phyloP scores from a whole-genome alignment of 805 yeast species.

The Ogataea sp. region DNA sequence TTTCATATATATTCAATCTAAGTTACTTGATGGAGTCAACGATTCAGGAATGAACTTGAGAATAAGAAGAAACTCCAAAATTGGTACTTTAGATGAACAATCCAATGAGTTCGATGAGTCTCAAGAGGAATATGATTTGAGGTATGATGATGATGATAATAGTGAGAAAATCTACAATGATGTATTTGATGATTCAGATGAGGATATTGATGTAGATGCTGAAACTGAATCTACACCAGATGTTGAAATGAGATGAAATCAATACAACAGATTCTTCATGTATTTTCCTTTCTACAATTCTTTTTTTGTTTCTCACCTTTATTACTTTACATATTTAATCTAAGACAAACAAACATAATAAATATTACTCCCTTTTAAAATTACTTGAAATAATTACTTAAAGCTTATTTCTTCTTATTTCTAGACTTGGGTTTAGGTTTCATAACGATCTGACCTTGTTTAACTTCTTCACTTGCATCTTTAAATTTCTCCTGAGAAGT shows the following conservation, averaged over 20 bases:
- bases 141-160: constrained; percentile 17
- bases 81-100: constrained; percentile 24
- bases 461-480: constrained; percentile 63
- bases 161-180: constrained; percentile 22
- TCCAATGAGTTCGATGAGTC: constrained; percentile 20
- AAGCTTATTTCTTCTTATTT: constrained; percentile 4
- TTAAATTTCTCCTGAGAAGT: constrained; percentile 68
- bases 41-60: constrained; percentile 20
- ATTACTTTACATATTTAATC: not conserved
- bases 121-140: constrained; percentile 28
- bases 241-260: constrained; percentile 22
- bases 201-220: constrained; percentile 20
- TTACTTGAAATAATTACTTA: not conserved
- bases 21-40: no score
- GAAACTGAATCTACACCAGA: constrained; percentile 28
- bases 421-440: constrained; percentile 10
- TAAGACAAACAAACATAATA: constrained; percentile 10
- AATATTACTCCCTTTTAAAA: no score
- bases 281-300: constrained; percentile 18
- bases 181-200: constrained; percentile 31
- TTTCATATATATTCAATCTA: constrained; percentile 67
- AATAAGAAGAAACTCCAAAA: constrained; percentile 25
- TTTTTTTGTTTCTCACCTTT: not conserved
- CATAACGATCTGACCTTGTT: constrained; percentile 59
- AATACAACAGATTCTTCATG: no score